phyloP scores from a whole-genome alignment of 2,329 filamentous ascomycete genomes.

The Penicillium sp. region DNA sequence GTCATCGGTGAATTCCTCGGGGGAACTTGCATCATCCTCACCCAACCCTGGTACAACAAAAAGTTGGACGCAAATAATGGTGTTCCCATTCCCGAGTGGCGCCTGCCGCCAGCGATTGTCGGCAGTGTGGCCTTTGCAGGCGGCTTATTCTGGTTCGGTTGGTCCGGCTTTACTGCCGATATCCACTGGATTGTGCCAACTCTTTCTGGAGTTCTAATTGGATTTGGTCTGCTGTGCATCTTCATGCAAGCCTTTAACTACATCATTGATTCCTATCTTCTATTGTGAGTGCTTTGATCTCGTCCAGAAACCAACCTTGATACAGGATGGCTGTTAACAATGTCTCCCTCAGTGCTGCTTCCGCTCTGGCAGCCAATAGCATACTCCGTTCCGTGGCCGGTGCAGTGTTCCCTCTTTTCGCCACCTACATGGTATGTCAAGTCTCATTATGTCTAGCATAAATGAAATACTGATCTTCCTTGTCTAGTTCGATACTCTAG shows the following conservation, averaged over 20 bases:
- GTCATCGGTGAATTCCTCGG: constrained; percentile 69
- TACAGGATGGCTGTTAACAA: neutral
- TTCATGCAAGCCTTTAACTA: constrained; percentile 59
- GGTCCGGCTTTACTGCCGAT: constrained; percentile 57
- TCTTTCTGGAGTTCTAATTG: constrained; percentile 50
- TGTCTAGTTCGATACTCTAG: constrained; percentile 42
- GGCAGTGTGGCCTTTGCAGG: constrained; percentile 53
- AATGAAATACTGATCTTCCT: neutral
- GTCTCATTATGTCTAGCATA: neutral
- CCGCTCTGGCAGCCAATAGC: constrained; percentile 49
- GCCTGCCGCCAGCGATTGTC: constrained; percentile 52
- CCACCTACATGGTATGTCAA: constrained; percentile 31
- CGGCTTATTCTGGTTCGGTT: constrained; percentile 76
- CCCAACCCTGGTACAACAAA: constrained; percentile 65
- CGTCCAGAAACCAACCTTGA: neutral
- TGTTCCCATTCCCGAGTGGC: constrained; percentile 57
- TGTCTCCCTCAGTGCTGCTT: constrained; percentile 41
- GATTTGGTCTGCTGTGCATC: constrained; percentile 57
- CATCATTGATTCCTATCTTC: constrained; percentile 58
- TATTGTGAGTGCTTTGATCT: constrained; percentile 38
- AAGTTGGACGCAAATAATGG: constrained; percentile 66
- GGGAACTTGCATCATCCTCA: constrained; percentile 61
- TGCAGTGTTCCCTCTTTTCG: constrained; percentile 38
- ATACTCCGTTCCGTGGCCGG: constrained; percentile 44
- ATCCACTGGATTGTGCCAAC: constrained; percentile 44